Evolutionary conservation across 2,329 filamentous ascomycete species (phyloP), one percentile per base, ranked within the genome.

Genomic region (Aspergillus phoenicis): DNA sequence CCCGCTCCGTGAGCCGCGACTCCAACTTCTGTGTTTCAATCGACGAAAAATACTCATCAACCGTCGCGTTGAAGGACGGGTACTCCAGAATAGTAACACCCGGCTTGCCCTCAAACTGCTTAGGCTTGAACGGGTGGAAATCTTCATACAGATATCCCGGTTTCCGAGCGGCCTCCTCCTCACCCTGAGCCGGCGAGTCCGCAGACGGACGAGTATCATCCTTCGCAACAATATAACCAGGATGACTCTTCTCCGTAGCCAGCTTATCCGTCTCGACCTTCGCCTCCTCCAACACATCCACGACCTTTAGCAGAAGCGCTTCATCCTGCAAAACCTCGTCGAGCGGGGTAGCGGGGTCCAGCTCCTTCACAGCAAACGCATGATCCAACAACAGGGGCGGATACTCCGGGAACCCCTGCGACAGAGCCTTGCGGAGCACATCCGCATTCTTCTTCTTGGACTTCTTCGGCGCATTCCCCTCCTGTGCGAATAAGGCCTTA

Each of bases 11-110:
- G 4, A 98, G 79, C 57, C 88, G 85, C 1, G 91, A 96, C 74
- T 96, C 90, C 1, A 98, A 83, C 73, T 91, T 96, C 73, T 97
- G 94, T 0, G 93, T 92, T 77, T 99, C 95, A 26, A 98, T 86
- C 0, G 94, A 98, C 0, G 95, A 98, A 75, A 96, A 98, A 80
- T 97, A 99, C 67, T 97, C 91, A 72, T 99, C 95, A 0, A 97
- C 93, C 0, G 93, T 95, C 71, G 90, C 90, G 75, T 97, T 97
- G 81, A 96, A 98, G 8, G 88, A 90, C 6, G 91, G 85, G 66
- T 93, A 93, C 57, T 91, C 86, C 11, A 98, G 72, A 15, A 96
- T 86, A 3, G 86, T 84, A 24, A 89, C 85, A 0, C 82, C 79
- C 0, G 87, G 80, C 59, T 93, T 87, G 6, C 85, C 82, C 63